These are phyloP conservation scores for Solanum rostratum DNA, from an alignment of 257 asterid species.

Conservation along the genomic window DNA sequence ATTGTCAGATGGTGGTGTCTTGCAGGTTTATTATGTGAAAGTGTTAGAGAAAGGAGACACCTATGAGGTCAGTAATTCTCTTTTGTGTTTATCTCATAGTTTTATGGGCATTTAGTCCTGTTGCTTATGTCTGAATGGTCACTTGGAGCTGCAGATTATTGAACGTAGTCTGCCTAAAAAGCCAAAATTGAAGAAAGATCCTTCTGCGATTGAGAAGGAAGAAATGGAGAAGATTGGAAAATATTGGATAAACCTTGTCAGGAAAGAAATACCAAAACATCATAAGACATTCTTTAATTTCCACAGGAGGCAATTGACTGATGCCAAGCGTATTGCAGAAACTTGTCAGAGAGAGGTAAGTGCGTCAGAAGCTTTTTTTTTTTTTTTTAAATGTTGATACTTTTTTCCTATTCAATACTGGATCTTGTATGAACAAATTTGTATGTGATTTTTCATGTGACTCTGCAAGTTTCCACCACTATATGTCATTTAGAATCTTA, in stretches of 20 bases:
- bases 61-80: conserved; percentile 61
- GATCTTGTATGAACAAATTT: neutral
- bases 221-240: conserved; percentile 67
- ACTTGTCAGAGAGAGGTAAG: conserved; percentile 95
- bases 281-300: conserved; percentile 58
- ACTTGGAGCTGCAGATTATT: conserved; percentile 62
- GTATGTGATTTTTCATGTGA: neutral
- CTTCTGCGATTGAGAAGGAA: conserved; percentile 78
- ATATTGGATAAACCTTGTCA: conserved; percentile 76
- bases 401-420: neutral
- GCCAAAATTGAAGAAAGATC: conserved; percentile 76
- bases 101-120: neutral
- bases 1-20: conserved; percentile 75
- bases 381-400: neutral
- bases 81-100: neutral
- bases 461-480: neutral
- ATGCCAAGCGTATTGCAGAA: conserved; percentile 86
- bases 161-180: conserved; percentile 83
- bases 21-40: conserved; percentile 88
- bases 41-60: conserved; percentile 98
- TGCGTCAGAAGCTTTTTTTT: neutral
- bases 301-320: conserved; percentile 69
- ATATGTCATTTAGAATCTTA: neutral
- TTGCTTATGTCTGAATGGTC: conserved; percentile 1
- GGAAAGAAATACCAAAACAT: conserved; percentile 91